Percentiles rank a stretch among this genome's conserved stretches.
Evolutionary conservation across 2,329 filamentous ascomycete species (phyloP).

Genomic region (Penicillium sp.): DNA sequence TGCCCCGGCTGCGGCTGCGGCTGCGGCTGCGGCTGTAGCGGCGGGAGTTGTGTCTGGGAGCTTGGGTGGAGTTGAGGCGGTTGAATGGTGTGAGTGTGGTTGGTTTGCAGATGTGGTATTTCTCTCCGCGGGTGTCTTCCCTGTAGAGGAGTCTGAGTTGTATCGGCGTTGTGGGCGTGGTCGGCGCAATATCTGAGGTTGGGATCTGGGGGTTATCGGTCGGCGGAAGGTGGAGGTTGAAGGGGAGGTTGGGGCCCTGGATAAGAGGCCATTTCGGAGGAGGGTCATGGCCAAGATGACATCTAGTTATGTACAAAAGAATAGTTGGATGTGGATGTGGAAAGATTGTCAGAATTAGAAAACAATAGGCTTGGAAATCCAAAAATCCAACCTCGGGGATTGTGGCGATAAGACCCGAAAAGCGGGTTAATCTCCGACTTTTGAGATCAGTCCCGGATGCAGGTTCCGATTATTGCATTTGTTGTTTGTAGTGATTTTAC

Average conservation of each 20-base stretch:
- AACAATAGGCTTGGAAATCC: not conserved
- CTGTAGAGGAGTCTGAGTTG: constrained; percentile 11
- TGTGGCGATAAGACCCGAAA: constrained; percentile 11
- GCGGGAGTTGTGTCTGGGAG: constrained; percentile 15
- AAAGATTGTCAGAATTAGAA: not conserved
- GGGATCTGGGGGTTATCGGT: constrained; percentile 11
- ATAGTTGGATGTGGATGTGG: not conserved
- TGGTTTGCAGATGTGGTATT: not conserved
- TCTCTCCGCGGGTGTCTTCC: not conserved
- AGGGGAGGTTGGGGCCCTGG: constrained; percentile 11
- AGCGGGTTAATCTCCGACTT: constrained; percentile 4
- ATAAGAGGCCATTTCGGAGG: constrained; percentile 16
- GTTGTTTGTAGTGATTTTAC: not conserved
- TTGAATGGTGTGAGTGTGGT: not conserved
- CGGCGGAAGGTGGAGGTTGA: constrained; percentile 8
- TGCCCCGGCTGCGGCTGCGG: constrained; percentile 29
- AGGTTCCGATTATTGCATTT: not conserved
- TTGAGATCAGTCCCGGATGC: not conserved
- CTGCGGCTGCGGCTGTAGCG: constrained; percentile 26
- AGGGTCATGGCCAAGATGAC: constrained; percentile 18
- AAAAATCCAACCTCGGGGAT: not conserved
- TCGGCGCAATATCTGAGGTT: constrained; percentile 18
- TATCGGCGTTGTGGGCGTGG: constrained; percentile 21
- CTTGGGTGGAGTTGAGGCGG: not conserved
- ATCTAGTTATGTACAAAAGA: not conserved